Evolutionary conservation across 164 flowering plant genomes (phyloP), one percentile per base, ranked within the genome.

Genomic region (Macadamia tetraphylla): DNA sequence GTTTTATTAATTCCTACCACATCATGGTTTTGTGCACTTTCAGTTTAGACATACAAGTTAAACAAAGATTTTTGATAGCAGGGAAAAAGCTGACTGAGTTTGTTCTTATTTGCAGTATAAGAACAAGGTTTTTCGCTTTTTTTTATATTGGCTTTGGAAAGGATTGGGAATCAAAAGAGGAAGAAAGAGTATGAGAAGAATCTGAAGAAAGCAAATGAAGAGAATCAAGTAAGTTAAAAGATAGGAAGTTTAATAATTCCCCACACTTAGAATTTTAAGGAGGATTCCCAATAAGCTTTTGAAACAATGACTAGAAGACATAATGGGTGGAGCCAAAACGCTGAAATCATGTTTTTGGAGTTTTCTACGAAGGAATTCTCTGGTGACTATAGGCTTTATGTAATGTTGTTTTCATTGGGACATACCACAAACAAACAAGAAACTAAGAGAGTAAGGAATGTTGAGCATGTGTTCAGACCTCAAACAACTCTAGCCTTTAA

Each of bases 271-370:
- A 72, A 82, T 72, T 82, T 80, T 82, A 74, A 83, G 82, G 80
- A 80, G 77, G 85, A 83, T 82, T 85, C 87, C 81, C 76, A 29
- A 23, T 23, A 23, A 73, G 64, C 75, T 73, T 74, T 65, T 76
- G 78, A 76, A 58, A 79, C 87, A 86, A 82, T 65, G 64, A 73
- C 87, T 83, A 88, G 31, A 83, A 40, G 93, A 88, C 93, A 83
- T 62, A 55, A 8, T 32, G 57, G 9, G 69, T 46, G 51, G 13
- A 46, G 51, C 51, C 51, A 46, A 46, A 9, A 62, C 32, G 56
- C 70, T 60, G 66, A 71, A 63, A 35, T 35, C 78, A 67, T 73
- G 71, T 48, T 67, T 35, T 79, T 86, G 77, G 79, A 71, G 68
- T 71, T 79, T 68, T 70, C 65, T 32, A 1, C 5, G 59, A 58